A percentile compares a stretch with the other conserved stretches of the same genome.
Conservation (phyloP, 2,329 filamentous ascomycete species). For the Catunica adiposa region DNA sequence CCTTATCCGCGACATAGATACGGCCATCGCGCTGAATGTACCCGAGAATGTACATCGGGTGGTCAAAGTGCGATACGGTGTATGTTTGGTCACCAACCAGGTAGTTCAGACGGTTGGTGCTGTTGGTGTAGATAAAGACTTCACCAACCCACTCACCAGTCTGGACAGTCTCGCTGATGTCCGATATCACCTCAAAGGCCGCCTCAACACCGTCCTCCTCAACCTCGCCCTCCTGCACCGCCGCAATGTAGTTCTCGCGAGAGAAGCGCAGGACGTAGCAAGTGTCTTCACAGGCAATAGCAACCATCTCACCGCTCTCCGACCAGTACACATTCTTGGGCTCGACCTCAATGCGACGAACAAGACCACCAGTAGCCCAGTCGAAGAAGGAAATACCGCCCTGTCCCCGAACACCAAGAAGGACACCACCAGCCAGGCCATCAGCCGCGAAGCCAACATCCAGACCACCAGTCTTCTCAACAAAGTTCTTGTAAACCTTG, state of each 20-base stretch:
- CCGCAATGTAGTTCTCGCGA: conserved; percentile 71
- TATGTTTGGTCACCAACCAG: conserved; percentile 96
- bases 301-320: conserved; percentile 83
- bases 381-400: conserved; percentile 93
- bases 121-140: conserved; percentile 98
- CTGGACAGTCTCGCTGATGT: conserved; percentile 82
- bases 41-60: conserved; percentile 83
- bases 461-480: conserved; percentile 72
- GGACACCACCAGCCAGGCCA: conserved; percentile 69
- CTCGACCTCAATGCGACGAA: conserved; percentile 77
- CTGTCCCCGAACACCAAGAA: conserved; percentile 87
- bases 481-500: conserved; percentile 96
- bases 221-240: conserved; percentile 62
- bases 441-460: conserved; percentile 94
- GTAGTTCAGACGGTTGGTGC: conserved; percentile 91
- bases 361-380: conserved; percentile 78
- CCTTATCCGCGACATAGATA: conserved; percentile 91
- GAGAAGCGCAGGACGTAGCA: conserved; percentile 92
- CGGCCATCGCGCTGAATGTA: conserved; percentile 92
- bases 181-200: conserved; percentile 90
- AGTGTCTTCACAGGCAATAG: conserved; percentile 83
- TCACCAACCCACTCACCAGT: conserved; percentile 97
- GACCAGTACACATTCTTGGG: conserved; percentile 82
- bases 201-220: conserved; percentile 88
- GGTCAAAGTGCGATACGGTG: conserved; percentile 92